Evolutionary conservation across 2,329 filamentous ascomycete species (phyloP).

Genomic region (Bipolaris victoriae): DNA sequence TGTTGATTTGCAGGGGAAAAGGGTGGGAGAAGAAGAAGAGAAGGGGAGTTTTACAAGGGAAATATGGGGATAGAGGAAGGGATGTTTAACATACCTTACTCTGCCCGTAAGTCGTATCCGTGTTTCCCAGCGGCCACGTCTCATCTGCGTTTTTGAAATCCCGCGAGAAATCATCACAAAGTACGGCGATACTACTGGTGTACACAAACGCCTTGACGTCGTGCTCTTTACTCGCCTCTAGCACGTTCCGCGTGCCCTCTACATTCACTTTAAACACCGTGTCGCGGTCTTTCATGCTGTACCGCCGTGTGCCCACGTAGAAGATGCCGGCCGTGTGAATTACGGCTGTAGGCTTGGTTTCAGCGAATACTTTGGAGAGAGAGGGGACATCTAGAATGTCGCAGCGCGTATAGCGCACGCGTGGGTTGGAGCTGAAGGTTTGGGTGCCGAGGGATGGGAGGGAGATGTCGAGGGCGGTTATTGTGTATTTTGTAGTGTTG

Average conservation of each 20-base stretch:
- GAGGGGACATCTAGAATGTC: constrained; percentile 49
- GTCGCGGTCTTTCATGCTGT: constrained; percentile 48
- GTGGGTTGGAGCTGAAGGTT: constrained; percentile 23
- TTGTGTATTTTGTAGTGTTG: constrained; percentile 43
- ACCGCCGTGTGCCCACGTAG: constrained; percentile 48
- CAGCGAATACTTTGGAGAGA: constrained; percentile 59
- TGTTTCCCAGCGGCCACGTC: constrained; percentile 75
- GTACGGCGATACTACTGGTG: constrained; percentile 85
- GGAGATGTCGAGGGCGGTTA: constrained; percentile 52
- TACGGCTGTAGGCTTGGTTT: constrained; percentile 77
- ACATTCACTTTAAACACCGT: constrained; percentile 85
- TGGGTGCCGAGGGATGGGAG: constrained; percentile 40
- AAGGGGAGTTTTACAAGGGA: neutral
- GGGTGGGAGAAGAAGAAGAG: neutral
- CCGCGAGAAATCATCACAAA: constrained; percentile 75
- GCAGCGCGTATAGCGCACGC: constrained; percentile 45
- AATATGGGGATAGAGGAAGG: neutral
- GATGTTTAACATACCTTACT: constrained; percentile 69
- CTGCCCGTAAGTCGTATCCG: constrained; percentile 80
- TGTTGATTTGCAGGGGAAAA: neutral
- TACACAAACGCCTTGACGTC: constrained; percentile 85
- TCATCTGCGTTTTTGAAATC: constrained; percentile 88
- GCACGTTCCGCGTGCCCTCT: constrained; percentile 78
- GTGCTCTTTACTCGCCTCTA: constrained; percentile 72
- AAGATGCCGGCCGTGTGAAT: constrained; percentile 79